Base-by-base conservation (phyloP, 768 basidiomycete species). In the Panaeolus papilionaceus region DNA sequence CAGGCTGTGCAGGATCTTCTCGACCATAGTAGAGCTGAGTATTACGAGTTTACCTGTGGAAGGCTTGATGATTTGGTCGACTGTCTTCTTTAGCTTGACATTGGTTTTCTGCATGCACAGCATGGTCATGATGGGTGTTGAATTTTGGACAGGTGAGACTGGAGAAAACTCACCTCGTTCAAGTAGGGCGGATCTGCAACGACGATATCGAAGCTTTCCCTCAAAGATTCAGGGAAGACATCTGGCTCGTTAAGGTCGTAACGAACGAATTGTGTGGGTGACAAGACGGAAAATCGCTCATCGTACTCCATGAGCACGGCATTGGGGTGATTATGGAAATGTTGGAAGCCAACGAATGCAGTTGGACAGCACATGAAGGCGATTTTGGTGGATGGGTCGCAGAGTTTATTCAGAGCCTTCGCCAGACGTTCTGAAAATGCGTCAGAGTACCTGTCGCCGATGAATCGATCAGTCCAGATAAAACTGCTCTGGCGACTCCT, bases 291-390 rank as follows among this genome's bases (percentile, higher is more conserved):
- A 68, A 84, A 84, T 1, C 83, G 78, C 38, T 80, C 77, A 62
- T 85, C 83, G 61, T 77, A 76, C 70, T 84, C 83, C 16, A 85
- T 75, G 26, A 85, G 74, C 8, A 71, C 68, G 14, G 83, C 79
- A 16, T 74, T 75, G 3, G 73, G 65, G 8, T 79, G 76, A 8
- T 72, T 77, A 37, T 79, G 76, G 18, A 70, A 75, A 67, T 83
- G 80, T 63, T 84, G 82, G 71, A 83, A 84, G 2, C 82, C 83
- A n/a, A 85, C 83, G 47, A 81, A 85, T 2, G 75, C 81, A 2
- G 84, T 85, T 23, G 84, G 84, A 69, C 82, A 82, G 73, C 82
- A 85, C 28, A 85, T 49, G 68, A 84, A 85, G 3, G 79, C 83
- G 28, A 85, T 74, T 23, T 74, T 77, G 0, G 81, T 77, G 2